Percentiles rank a stretch among this genome's conserved stretches.
These are phyloP conservation scores for Arabidopsis suecica DNA, from an alignment of 345 rosid genomes.

Conservation along the genomic window DNA sequence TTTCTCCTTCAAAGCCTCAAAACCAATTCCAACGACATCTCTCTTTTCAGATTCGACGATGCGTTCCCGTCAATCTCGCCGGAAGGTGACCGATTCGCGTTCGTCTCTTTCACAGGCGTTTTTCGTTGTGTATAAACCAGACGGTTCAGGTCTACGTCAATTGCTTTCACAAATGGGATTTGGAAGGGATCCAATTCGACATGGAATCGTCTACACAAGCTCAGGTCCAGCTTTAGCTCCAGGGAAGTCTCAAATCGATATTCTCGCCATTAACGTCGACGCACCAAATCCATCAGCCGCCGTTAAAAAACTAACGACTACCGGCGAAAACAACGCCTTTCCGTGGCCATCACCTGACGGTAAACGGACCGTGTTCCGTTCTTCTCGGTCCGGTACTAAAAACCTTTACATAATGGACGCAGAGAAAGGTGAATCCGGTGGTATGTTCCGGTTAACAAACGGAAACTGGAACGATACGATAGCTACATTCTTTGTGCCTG, in stretches of 20 bases:
- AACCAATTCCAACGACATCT: constrained; percentile 55
- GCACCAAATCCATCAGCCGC: constrained; percentile 29
- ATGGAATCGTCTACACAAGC: constrained; percentile 69
- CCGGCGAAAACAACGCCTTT: constrained; percentile 78
- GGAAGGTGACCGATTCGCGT: constrained; percentile 74
- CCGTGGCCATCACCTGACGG: constrained; percentile 90
- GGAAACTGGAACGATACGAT: constrained; percentile 90
- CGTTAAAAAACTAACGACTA: constrained; percentile 60
- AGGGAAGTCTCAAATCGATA: constrained; percentile 62
- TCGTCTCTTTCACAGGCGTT: constrained; percentile 67
- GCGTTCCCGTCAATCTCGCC: constrained; percentile 87
- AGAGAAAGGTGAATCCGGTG: constrained; percentile 59
- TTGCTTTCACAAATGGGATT: constrained; percentile 59
- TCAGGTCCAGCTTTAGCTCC: constrained; percentile 68
- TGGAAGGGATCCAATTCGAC: constrained; percentile 74
- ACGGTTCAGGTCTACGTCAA: constrained; percentile 65
- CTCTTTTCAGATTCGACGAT: constrained; percentile 80
- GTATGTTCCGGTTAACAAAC: constrained; percentile 63
- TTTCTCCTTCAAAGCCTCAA: constrained; percentile 63
- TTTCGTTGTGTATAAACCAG: constrained; percentile 65
- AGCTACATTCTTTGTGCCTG: no score
- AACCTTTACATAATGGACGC: constrained; percentile 87
- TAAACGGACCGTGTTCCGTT: constrained; percentile 74
- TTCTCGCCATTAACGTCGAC: constrained; percentile 66
- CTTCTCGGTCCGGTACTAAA: constrained; percentile 73